Evolutionary conservation across 2,329 filamentous ascomycete species (phyloP).

Genomic region (Berkeleyomyces rouxiae): DNA sequence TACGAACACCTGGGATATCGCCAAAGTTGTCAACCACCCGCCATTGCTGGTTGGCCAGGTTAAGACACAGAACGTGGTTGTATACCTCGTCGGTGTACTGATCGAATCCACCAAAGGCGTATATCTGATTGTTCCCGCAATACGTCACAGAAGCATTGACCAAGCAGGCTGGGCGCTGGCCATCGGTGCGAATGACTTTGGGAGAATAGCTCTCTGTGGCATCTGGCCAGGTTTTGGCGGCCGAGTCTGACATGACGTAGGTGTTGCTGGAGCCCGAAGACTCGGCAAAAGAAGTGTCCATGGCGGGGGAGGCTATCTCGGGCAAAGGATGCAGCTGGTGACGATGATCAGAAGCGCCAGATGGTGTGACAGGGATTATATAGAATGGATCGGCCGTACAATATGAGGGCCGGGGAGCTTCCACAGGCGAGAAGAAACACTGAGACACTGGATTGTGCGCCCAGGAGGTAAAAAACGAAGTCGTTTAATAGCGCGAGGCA

Average conservation of each 20-base stretch:
- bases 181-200: conserved; percentile 61
- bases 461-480: no score
- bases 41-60: conserved; percentile 81
- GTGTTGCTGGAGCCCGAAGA: conserved; percentile 52
- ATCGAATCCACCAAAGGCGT: conserved; percentile 95
- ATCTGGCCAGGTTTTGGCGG: conserved; percentile 46
- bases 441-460: no score
- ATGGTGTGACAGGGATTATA: background rate
- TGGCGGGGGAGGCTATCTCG: conserved; percentile 19
- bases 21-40: conserved; percentile 95
- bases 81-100: conserved; percentile 99
- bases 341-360: background rate
- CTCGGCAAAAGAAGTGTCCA: conserved; percentile 23
- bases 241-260: conserved; percentile 82
- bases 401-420: background rate
- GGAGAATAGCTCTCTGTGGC: conserved; percentile 61
- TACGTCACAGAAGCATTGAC: conserved; percentile 99
- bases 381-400: background rate
- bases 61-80: conserved; percentile 84
- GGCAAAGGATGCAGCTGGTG: background rate
- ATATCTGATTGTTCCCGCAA: conserved; percentile 92
- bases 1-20: conserved; percentile 88
- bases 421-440: no score
- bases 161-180: conserved; percentile 75
- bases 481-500: no score